Base-by-base conservation (phyloP, 2,329 filamentous ascomycete genomes). In the Elsinoe necatrix region DNA sequence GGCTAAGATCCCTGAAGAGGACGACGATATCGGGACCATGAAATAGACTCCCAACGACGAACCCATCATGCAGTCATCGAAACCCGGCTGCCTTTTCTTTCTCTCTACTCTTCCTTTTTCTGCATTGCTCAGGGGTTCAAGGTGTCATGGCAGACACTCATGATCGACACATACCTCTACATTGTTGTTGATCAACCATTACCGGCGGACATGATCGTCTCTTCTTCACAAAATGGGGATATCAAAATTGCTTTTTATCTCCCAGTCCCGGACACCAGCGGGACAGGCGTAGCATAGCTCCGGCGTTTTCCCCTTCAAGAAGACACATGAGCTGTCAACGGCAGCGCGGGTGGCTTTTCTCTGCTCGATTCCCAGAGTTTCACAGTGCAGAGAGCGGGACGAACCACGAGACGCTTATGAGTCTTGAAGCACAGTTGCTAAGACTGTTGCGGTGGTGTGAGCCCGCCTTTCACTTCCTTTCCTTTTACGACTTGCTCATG, bases 41-140 rank as follows among this genome's bases (percentile, higher is more conserved):
- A 52, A 52, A 25, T 52, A 37, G 29, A 8, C 3, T 35, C 34
- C 14, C 34, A 4, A 37, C 7, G 11, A n/a, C 8, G 29, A 34
- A 11, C 25, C 9, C 23, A 31, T 21, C 25, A 18, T 31, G 21
- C 48, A 12, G 48, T 37, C 43, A 48, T 31, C 48, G 31, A 29
- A 29, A 52, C 20, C 18, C 29, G 48, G 11, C 29, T 39, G 48
- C 23, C 18, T 25, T 21, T 34, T 21, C 16, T 34, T 50, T 50
- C 25, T 39, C 48, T 37, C 31, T 23, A 35, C 29, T 52, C 31
- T 37, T 52, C 12, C 20, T 39, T 52, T 37, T 9, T 37, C 20
- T 52, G 48, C 48, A 52, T 52, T 52, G 48, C 48, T 31, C 48
- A n/a, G 31, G 48, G 25, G 48, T 52, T 37, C 20, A 52, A 7